Base-by-base conservation (phyloP, 2,329 filamentous ascomycete species). In the Dryadomyces quercivorus region DNA sequence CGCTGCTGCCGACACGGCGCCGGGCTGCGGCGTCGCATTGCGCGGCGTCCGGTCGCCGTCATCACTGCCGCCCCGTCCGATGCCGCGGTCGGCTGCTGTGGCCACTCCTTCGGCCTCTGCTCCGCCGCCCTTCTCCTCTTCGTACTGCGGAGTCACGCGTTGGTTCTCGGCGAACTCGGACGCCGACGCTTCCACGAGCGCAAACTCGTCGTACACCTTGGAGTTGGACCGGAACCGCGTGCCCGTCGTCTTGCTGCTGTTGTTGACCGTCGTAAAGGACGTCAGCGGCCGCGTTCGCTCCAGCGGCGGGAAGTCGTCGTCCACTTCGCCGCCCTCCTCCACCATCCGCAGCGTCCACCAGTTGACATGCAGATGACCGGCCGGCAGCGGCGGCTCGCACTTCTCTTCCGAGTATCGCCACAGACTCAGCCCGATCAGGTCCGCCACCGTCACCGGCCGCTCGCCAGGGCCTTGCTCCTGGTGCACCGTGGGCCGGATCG, bases 331-430 rank as follows among this genome's bases (percentile, higher is more conserved):
- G 55, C 88, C 86, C 64, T 93, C 82, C 58, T 93, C 83, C 1
- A 91, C 86, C 82, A 94, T 90, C 44, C 87, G 79, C 55, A 94
- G 70, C 22, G 83, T 88, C 85, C 86, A 93, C 72, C 82, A 82
- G 63, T 92, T 92, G 61, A 91, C 84, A 61, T 88, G 88, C 52
- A 82, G 73, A 63, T 88, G 87, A 51, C 83, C 78, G 2, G 71
- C 65, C 0, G 81, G 72, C 10, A 93, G 71, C 0, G 76, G 65
- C 3, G 88, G 88, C 59, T 89, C 80, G 31, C 82, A 72, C 61
- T 86, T 86, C 64, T 91, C 86, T 61, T 91, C 84, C 50, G 81
- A 80, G 65, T 92, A 93, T 58, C 85, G 76, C 75, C 85, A 91
- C 13, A 94, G 69, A 58, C 84, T 84, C 58, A 92, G 75, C 0